Percentiles rank a stretch among this genome's conserved stretches.
phyloP scores from a whole-genome alignment of 192 early-diverging fungal genomes.

The Entomortierella chlamydospora region DNA sequence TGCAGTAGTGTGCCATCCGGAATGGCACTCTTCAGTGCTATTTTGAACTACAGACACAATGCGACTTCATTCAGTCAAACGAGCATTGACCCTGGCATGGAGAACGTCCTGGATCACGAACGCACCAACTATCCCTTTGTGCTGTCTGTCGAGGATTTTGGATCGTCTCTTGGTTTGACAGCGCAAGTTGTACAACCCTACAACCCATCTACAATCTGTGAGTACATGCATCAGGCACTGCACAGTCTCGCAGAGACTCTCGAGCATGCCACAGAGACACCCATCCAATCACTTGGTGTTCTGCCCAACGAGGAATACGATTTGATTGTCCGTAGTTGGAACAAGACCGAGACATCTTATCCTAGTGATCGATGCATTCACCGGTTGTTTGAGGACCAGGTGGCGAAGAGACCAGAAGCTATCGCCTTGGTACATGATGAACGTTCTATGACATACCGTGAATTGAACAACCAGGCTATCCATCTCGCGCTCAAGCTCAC shows the following conservation, averaged over 20 bases:
- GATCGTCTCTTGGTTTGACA: conserved; percentile 17
- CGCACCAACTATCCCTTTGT: conserved; percentile 19
- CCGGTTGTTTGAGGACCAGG: too few species aligned
- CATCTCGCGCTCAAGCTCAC: neutral
- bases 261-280: conserved; percentile 4
- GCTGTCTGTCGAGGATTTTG: conserved; percentile 9
- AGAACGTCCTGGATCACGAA: neutral
- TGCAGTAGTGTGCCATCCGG: conserved; percentile 14
- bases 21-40: conserved; percentile 7
- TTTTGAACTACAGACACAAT: conserved; percentile 16
- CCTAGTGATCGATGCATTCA: too few species aligned
- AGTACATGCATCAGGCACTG: conserved; percentile 10
- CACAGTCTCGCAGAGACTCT: neutral
- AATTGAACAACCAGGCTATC: too few species aligned
- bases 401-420: too few species aligned
- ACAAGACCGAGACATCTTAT: conserved; percentile 12
- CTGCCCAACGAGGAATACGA: conserved; percentile 7
- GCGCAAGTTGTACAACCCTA: conserved; percentile 5
- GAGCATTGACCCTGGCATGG: too few species aligned
- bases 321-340: conserved; percentile 6
- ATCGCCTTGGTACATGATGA: too few species aligned
- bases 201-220: conserved; percentile 2
- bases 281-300: neutral
- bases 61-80: neutral
- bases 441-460: too few species aligned